These are phyloP conservation scores for Penicillium herquei DNA, from an alignment of 495 filamentous ascomycete genomes.

Conservation along the genomic window DNA sequence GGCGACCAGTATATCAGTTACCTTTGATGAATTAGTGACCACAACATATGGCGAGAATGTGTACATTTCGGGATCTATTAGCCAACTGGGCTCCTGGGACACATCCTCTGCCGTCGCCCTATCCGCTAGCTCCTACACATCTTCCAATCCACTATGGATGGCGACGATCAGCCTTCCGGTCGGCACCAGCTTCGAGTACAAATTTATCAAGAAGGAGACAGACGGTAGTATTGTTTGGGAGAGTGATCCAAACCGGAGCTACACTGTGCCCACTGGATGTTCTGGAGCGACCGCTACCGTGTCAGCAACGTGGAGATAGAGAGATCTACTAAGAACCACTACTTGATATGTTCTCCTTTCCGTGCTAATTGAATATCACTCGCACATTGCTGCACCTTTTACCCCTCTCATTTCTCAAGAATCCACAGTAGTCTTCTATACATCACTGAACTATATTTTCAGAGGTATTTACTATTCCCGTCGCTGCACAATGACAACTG, in stretches of 20 bases:
- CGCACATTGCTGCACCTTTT: no score
- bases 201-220: constrained; percentile 55
- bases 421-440: no score
- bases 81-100: constrained; percentile 54
- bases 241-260: constrained; percentile 58
- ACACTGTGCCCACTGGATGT: constrained; percentile 52
- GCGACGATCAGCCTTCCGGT: constrained; percentile 45
- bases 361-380: no score
- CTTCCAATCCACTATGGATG: constrained; percentile 55
- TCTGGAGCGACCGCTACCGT: constrained; percentile 23
- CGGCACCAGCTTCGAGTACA: constrained; percentile 57
- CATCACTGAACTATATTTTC: no score
- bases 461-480: not conserved
- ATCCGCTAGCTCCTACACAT: constrained; percentile 51
- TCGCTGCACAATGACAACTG: constrained; percentile 19
- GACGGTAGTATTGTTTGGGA: constrained; percentile 59
- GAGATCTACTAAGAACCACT: no score
- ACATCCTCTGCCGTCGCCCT: constrained; percentile 47
- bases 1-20: constrained; percentile 42
- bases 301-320: constrained; percentile 24
- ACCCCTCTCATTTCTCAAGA: no score
- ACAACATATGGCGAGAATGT: constrained; percentile 56
- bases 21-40: constrained; percentile 51
- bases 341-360: no score
- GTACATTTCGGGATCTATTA: constrained; percentile 54